A percentile compares a stretch with the other conserved stretches of the same genome.
phyloP scores from a whole-genome alignment of 345 rosid species.

The Salix dunnii region DNA sequence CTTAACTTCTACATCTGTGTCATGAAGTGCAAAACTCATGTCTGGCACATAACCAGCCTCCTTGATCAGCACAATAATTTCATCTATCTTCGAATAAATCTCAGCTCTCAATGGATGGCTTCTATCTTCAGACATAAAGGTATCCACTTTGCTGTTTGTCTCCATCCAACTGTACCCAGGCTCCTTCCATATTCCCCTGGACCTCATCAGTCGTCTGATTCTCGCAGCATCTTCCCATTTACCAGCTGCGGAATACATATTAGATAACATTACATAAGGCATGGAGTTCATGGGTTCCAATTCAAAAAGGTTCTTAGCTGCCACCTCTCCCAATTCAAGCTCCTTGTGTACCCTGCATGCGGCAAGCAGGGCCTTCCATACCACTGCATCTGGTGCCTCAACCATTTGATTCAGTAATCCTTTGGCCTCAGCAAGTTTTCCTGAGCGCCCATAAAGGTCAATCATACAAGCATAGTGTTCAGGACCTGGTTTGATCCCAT shows the following conservation, averaged over 20 bases:
- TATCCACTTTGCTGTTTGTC: conserved; percentile 53
- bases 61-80: conserved; percentile 60
- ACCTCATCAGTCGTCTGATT: conserved; percentile 66
- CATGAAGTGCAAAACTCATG: conserved; percentile 67
- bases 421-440: conserved; percentile 64
- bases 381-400: conserved; percentile 70
- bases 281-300: conserved; percentile 68
- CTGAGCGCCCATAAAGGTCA: conserved; percentile 81
- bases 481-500: conserved; percentile 70
- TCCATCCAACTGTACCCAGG: conserved; percentile 89
- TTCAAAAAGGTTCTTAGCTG: conserved; percentile 62
- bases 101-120: conserved; percentile 54
- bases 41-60: conserved; percentile 76
- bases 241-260: conserved; percentile 64
- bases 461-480: conserved; percentile 93
- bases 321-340: conserved; percentile 68
- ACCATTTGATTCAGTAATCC: conserved; percentile 60
- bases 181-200: conserved; percentile 63
- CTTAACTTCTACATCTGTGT: conserved; percentile 66
- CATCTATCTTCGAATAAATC: conserved; percentile 69
- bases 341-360: conserved; percentile 74
- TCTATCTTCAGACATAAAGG: conserved; percentile 75
- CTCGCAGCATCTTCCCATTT: conserved; percentile 76
- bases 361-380: conserved; percentile 75
- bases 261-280: conserved; percentile 71